These are phyloP conservation scores for Xylaria sp. DNA, from an alignment of 2,329 filamentous ascomycete genomes.

Conservation along the genomic window DNA sequence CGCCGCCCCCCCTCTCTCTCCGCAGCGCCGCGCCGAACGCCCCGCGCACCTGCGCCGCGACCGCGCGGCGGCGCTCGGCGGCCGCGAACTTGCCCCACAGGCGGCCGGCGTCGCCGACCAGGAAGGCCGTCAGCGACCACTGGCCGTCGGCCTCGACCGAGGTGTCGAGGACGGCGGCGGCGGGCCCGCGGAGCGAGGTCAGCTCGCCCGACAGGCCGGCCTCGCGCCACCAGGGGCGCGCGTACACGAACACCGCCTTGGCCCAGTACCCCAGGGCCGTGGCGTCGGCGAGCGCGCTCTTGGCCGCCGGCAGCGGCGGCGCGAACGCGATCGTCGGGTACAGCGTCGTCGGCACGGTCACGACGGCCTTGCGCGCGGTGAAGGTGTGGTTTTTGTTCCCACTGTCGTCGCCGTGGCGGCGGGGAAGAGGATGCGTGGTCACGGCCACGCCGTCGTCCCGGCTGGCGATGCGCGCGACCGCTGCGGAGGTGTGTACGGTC, in stretches of 20 bases:
- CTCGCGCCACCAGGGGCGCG: constrained; percentile 42
- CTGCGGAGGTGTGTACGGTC: constrained; percentile 7
- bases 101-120: constrained; percentile 40
- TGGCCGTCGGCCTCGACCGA: constrained; percentile 33
- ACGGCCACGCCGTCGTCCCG: constrained; percentile 4
- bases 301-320: constrained; percentile 10
- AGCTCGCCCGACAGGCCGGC: constrained; percentile 48
- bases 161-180: constrained; percentile 49
- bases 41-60: constrained; percentile 34
- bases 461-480: constrained; percentile 2
- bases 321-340: constrained; percentile 14
- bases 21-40: constrained; percentile 22
- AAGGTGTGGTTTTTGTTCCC: not conserved
- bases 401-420: too few species aligned
- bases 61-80: constrained; percentile 22
- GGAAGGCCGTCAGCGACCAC: constrained; percentile 45
- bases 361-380: constrained; percentile 7
- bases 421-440: not conserved
- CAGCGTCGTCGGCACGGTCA: constrained; percentile 14
- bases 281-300: constrained; percentile 6
- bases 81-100: constrained; percentile 34
- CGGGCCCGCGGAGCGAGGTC: constrained; percentile 50
- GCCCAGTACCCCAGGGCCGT: constrained; percentile 40
- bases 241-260: constrained; percentile 52
- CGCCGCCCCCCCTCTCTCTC: not conserved